Percentiles rank a stretch among this genome's conserved stretches.
Evolutionary conservation across 2,329 filamentous ascomycete species (phyloP).

Genomic region (Apiospora phragmitis): DNA sequence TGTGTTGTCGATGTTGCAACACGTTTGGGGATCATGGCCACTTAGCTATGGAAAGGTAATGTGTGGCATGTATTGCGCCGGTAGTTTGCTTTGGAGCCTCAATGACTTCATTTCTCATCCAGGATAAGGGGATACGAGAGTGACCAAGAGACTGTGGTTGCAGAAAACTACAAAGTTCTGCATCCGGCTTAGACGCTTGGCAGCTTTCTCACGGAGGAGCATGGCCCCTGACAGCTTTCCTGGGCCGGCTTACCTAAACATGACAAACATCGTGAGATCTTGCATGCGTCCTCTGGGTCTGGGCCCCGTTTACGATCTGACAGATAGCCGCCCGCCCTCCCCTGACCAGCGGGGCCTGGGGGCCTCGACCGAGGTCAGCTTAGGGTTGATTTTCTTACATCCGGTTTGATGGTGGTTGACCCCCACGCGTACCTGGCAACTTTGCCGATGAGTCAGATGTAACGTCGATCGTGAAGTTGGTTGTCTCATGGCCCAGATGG

Average conservation of each 20-base stretch:
- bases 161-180: neutral
- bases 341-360: neutral
- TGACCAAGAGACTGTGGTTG: neutral
- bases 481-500: neutral
- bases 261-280: neutral
- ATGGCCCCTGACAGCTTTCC: neutral
- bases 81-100: too few species aligned
- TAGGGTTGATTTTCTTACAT: neutral
- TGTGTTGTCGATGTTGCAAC: too few species aligned
- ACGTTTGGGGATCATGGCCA: too few species aligned
- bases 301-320: neutral
- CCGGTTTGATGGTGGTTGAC: neutral
- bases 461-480: constrained; percentile 1
- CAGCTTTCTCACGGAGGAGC: neutral
- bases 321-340: neutral
- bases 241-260: neutral
- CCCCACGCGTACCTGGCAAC: neutral
- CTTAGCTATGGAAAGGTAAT: too few species aligned
- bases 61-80: too few species aligned
- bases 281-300: neutral
- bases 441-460: neutral
- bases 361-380: neutral
- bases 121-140: neutral
- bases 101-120: neutral
- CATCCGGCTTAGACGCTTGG: neutral